phyloP scores from a whole-genome alignment of 495 filamentous ascomycete species.

The Neurospora discreta region DNA sequence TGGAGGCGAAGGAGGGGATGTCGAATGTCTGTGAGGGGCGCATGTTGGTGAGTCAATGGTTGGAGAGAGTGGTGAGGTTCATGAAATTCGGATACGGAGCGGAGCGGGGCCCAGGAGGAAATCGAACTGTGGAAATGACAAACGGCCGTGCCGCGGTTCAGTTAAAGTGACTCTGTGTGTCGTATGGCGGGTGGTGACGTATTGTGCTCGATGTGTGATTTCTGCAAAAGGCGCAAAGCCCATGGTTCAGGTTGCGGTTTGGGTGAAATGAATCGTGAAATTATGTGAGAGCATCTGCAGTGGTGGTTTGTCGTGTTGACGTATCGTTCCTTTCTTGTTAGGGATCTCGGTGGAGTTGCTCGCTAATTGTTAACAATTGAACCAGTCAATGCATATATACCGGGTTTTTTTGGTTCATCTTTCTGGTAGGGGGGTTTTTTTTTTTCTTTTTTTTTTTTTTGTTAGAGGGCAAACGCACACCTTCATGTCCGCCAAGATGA shows the following conservation, averaged over 20 bases:
- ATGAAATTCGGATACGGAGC: background rate
- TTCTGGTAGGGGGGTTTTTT: too few relatives aligned
- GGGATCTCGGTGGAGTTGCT: background rate
- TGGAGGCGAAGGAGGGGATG: conserved; percentile 63
- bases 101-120: background rate
- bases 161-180: background rate
- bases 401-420: too few relatives aligned
- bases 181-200: background rate
- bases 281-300: background rate
- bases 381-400: background rate
- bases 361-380: background rate
- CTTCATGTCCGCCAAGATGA: background rate
- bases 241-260: background rate
- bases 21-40: conserved; percentile 38
- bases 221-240: background rate
- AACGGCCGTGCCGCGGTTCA: background rate
- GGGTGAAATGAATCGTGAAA: background rate
- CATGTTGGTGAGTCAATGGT: conserved; percentile 15
- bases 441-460: too few relatives aligned
- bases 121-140: background rate
- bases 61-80: background rate
- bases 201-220: too few relatives aligned
- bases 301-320: background rate
- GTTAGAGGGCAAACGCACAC: background rate
- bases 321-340: background rate